Evolutionary conservation across 2,329 filamentous ascomycete species (phyloP).

Genomic region (Phaeosphaeriaceae sp.): DNA sequence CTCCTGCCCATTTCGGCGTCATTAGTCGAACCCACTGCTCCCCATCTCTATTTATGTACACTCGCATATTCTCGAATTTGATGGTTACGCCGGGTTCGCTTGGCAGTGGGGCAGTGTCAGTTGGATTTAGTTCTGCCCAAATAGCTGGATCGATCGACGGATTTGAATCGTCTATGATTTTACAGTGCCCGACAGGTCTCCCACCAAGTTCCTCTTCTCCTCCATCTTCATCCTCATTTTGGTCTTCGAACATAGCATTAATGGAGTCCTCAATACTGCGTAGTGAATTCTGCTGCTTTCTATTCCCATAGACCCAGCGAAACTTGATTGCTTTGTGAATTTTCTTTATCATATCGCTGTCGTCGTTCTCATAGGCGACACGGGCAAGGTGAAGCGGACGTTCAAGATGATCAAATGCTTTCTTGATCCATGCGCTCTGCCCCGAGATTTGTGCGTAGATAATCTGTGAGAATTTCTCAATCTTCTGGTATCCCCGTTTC

Average conservation of each 20-base stretch:
- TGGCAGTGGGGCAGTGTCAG: no score
- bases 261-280: constrained; percentile 5
- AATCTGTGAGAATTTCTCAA: constrained; percentile 4
- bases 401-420: constrained; percentile 8
- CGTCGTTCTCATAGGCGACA: constrained; percentile 10
- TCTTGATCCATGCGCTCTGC: no score
- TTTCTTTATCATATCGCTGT: not conserved
- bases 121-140: no score
- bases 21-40: no score
- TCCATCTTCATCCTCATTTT: not conserved
- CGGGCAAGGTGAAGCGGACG: constrained; percentile 16
- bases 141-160: no score
- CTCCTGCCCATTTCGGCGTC: no score
- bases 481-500: not conserved
- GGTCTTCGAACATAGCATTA: constrained; percentile 3
- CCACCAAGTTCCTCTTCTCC: not conserved
- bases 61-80: no score
- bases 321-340: constrained; percentile 10
- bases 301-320: constrained; percentile 12
- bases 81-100: no score
- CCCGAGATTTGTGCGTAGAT: constrained; percentile 2
- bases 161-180: no score
- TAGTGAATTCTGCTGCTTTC: constrained; percentile 1
- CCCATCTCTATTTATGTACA: no score
- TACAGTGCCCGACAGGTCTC: no score